phyloP scores from a whole-genome alignment of 805 yeast species.

The Saccharomycopsis sp. region DNA sequence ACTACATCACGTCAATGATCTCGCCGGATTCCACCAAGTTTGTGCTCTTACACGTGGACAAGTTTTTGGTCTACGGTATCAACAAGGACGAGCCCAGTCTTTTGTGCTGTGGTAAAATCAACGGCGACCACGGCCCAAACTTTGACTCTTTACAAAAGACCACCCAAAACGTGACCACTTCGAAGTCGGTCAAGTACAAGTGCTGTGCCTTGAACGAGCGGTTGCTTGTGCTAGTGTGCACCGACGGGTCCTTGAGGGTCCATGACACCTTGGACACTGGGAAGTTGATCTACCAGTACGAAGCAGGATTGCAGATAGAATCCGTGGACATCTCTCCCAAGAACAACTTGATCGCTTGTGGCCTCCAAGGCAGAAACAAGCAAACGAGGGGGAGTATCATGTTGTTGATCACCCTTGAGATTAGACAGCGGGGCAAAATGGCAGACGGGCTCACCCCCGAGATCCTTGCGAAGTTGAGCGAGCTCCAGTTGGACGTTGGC shows the following conservation, averaged over 20 bases:
- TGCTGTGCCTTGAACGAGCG: conserved; percentile 24
- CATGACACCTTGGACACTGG: conserved; percentile 53
- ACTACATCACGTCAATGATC: conserved; percentile 41
- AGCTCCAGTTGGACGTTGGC: not conserved
- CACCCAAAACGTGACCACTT: not conserved
- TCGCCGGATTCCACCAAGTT: conserved; percentile 57
- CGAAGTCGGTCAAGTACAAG: conserved; percentile 5
- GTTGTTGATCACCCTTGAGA: conserved; percentile 12
- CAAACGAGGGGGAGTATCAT: conserved; percentile 17
- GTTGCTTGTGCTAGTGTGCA: conserved; percentile 56
- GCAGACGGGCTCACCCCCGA: conserved; percentile 8
- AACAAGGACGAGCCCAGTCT: conserved; percentile 43
- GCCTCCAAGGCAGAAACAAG: conserved; percentile 69
- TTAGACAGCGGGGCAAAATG: conserved; percentile 1
- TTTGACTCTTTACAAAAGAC: conserved; percentile 31
- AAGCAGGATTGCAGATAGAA: conserved; percentile 65
- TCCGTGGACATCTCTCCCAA: conserved; percentile 64
- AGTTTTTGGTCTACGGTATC: conserved; percentile 70
- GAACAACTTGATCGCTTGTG: conserved; percentile 62
- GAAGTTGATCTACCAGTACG: conserved; percentile 54
- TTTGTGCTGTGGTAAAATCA: conserved; percentile 56
- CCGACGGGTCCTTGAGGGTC: conserved; percentile 62
- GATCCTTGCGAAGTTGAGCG: conserved; percentile 1
- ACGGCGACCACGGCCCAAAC: conserved; percentile 56
- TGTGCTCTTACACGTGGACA: conserved; percentile 53